Evolutionary conservation across 768 basidiomycete species (phyloP).

Genomic region (Kwoniella pini): DNA sequence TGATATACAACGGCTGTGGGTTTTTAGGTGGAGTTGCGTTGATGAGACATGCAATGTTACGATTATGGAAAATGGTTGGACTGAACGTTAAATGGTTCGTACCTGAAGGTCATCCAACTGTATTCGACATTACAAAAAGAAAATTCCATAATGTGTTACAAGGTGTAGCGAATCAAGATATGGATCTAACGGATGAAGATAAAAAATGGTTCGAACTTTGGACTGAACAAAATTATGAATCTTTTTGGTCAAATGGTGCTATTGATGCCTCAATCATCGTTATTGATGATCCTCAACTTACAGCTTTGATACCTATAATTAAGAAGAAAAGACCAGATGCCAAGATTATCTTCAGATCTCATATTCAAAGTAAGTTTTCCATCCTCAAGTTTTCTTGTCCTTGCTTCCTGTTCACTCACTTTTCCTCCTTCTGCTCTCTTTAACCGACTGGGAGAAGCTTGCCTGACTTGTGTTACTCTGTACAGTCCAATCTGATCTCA

Average conservation of each 20-base stretch:
- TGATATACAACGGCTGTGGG: no score
- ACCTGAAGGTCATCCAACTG: conserved; percentile 65
- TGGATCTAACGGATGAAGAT: conserved; percentile 74
- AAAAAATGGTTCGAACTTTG: conserved; percentile 70
- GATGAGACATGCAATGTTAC: conserved; percentile 92
- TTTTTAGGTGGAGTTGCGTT: conserved; percentile 94
- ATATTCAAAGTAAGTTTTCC: conserved; percentile 78
- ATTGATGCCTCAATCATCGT: conserved; percentile 74
- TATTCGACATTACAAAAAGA: conserved; percentile 77
- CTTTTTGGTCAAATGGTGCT: conserved; percentile 80
- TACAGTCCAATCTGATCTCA: conserved; percentile 65
- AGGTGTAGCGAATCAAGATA: conserved; percentile 78
- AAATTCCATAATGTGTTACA: conserved; percentile 63
- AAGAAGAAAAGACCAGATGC: conserved; percentile 77
- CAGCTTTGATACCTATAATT: conserved; percentile 90
- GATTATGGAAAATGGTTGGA: conserved; percentile 63
- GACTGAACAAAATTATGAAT: conserved; percentile 72
- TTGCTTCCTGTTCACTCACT: no score
- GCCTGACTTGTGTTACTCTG: conserved; percentile 53
- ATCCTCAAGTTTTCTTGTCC: no score
- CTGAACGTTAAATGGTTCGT: conserved; percentile 58
- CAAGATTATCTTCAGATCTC: conserved; percentile 89
- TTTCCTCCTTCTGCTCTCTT: no score
- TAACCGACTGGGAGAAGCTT: no score
- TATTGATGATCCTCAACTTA: conserved; percentile 69